Percentiles rank a stretch among this genome's conserved stretches.
Conservation (phyloP, 495 filamentous ascomycete species). For the Jackrogersella multiformis region DNA sequence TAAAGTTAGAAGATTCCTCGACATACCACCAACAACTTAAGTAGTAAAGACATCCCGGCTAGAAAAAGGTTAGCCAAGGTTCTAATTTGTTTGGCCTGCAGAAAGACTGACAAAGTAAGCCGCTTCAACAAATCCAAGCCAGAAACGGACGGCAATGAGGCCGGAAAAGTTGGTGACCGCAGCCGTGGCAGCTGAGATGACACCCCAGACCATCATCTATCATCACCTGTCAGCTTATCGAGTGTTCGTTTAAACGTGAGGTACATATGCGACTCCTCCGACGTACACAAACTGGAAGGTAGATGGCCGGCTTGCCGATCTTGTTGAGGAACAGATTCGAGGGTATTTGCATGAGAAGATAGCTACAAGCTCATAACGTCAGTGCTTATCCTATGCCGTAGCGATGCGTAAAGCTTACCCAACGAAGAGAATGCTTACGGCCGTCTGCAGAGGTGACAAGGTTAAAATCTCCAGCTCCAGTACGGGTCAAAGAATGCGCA, state of each 20-base stretch:
- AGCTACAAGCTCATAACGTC: slow-evolving; percentile 45
- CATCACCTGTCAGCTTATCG: slow-evolving; percentile 47
- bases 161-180: slow-evolving; percentile 69
- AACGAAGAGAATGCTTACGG: slow-evolving; percentile 75
- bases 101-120: slow-evolving; percentile 56
- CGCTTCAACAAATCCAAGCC: slow-evolving; percentile 70
- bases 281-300: slow-evolving; percentile 65
- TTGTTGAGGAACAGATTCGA: slow-evolving; percentile 70
- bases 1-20: not conserved
- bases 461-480: slow-evolving; percentile 30
- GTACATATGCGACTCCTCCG: not conserved
- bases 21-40: slow-evolving; percentile 64
- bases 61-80: slow-evolving; percentile 39
- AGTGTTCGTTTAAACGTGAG: slow-evolving; percentile 38
- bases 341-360: slow-evolving; percentile 67
- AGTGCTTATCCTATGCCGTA: not conserved
- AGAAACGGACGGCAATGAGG: slow-evolving; percentile 73
- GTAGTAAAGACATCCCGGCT: slow-evolving; percentile 62
- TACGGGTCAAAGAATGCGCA: slow-evolving; percentile 42
- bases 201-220: slow-evolving; percentile 75
- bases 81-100: not conserved
- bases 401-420: slow-evolving; percentile 60
- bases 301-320: slow-evolving; percentile 67
- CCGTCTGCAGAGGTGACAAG: slow-evolving; percentile 55
- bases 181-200: slow-evolving; percentile 72